Evolutionary conservation across 495 filamentous ascomycete species (phyloP), one percentile per base, ranked within the genome.

Genomic region (Collariella sp.): DNA sequence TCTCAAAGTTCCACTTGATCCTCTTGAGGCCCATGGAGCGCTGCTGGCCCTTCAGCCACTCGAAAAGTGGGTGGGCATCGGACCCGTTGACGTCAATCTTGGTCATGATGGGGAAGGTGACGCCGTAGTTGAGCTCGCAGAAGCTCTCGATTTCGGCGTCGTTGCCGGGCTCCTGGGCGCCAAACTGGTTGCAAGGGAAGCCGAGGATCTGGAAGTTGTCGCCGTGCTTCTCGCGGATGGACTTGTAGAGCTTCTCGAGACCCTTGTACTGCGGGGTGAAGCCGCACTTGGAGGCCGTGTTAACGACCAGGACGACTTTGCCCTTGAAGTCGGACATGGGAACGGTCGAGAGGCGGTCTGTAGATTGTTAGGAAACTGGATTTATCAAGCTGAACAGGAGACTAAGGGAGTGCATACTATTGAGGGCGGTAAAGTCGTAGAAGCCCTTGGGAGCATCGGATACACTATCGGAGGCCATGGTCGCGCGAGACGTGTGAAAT

Each of bases 141-240:
- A 98, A 96, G 53, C 73, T 71, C 71, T 94, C 87, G 71, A 97
- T 96, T 34, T 95, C 84, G 59, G 93, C 91, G 70, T 93, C 83
- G 74, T 76, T 75, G 56, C 88, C 90, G 15, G 90, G 91, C 60
- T 97, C 94, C 67, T 97, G 94, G 57, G 68, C 67, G 65, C 83
- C 86, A 76, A 99, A 99, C 72, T 99, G 93, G 77, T 96, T 97
- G 82, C 91, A 96, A 51, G 93, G 93, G 76, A 99, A 96, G 60
- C 91, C 93, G 61, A 99, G 77, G 70, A 99, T 81, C 58, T 77
- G 72, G 72, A 98, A 91, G 59, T 87, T 78, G 42, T 88, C 79
- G 33, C 81, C 78, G 74, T 91, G 76, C 54, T 77, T 71, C 43
- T 76, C 75, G 46, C 77, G 80, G 65, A 96, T 64, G 41, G 79